Percentiles rank a stretch among this genome's conserved stretches.
These are phyloP conservation scores for Boletus eberwhitei DNA, from an alignment of 768 basidiomycete species.

Conservation along the genomic window DNA sequence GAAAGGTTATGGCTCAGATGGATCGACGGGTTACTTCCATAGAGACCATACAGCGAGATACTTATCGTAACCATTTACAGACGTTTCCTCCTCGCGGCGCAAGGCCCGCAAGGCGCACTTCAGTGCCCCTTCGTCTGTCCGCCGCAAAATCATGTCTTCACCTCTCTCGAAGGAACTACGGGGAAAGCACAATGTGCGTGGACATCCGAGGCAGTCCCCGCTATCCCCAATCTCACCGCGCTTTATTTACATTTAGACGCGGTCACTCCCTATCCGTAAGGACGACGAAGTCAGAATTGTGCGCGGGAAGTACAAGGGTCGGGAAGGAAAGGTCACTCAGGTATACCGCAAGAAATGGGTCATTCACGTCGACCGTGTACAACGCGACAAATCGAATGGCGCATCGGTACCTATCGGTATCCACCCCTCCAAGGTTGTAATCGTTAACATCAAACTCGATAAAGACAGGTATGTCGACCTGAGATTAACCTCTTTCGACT, in stretches of 20 bases:
- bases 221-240: neutral
- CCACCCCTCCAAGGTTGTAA: conserved; percentile 95
- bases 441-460: conserved; percentile 88
- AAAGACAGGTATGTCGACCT: conserved; percentile 65
- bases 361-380: conserved; percentile 96
- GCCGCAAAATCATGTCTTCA: conserved; percentile 98
- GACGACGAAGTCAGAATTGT: conserved; percentile 98
- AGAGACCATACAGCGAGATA: conserved; percentile 15
- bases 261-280: conserved; percentile 93
- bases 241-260: conserved; percentile 48
- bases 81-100: conserved; percentile 90
- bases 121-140: conserved; percentile 87
- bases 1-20: conserved; percentile 41
- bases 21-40: conserved; percentile 15
- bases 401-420: conserved; percentile 91
- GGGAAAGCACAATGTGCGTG: conserved; percentile 81
- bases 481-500: neutral
- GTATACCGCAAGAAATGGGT: conserved; percentile 99
- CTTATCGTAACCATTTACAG: conserved; percentile 44
- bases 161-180: conserved; percentile 94
- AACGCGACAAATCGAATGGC: conserved; percentile 96
- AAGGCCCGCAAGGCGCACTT: conserved; percentile 99
- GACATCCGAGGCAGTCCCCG: neutral
- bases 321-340: conserved; percentile 97
- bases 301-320: conserved; percentile 96